These are phyloP conservation scores for Abelmoschus esculentus DNA, from an alignment of 345 rosid species.

Conservation along the genomic window DNA sequence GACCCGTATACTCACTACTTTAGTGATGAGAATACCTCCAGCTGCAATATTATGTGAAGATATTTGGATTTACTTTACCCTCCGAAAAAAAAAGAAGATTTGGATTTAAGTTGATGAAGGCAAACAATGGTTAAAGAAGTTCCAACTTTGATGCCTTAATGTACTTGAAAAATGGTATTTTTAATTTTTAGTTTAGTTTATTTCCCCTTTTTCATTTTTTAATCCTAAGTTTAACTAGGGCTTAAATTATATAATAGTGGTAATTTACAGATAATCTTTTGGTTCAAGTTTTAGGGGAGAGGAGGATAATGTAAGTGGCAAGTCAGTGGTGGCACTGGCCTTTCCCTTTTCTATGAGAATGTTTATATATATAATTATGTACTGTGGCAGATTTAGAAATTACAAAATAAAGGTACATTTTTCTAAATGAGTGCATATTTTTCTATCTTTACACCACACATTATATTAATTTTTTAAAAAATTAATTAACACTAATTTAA, in stretches of 20 bases:
- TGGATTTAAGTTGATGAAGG: too few relatives aligned
- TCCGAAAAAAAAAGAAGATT: neutral
- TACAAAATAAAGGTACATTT: too few relatives aligned
- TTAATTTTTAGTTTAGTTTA: conserved; percentile 19
- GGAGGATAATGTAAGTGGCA: conserved; percentile 14
- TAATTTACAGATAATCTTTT: conserved; percentile 26
- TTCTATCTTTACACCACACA: too few relatives aligned
- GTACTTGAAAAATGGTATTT: conserved; percentile 43
- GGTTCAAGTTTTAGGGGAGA: conserved; percentile 12
- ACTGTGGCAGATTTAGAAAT: too few relatives aligned
- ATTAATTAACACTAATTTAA: too few relatives aligned
- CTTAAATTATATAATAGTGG: conserved; percentile 28
- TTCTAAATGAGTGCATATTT: too few relatives aligned
- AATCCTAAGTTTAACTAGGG: conserved; percentile 27
- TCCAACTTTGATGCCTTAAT: conserved; percentile 31
- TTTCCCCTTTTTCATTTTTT: conserved; percentile 2
- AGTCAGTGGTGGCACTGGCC: conserved; percentile 15
- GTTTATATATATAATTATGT: conserved; percentile 15
- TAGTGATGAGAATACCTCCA: conserved; percentile 85
- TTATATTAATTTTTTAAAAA: too few relatives aligned
- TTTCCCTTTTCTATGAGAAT: conserved; percentile 27
- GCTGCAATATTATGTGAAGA: conserved; percentile 83
- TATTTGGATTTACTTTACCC: neutral
- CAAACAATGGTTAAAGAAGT: too few relatives aligned
- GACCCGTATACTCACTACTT: conserved; percentile 51